Conservation (phyloP, 2,329 filamentous ascomycete species). For the Fulvia fulva region DNA sequence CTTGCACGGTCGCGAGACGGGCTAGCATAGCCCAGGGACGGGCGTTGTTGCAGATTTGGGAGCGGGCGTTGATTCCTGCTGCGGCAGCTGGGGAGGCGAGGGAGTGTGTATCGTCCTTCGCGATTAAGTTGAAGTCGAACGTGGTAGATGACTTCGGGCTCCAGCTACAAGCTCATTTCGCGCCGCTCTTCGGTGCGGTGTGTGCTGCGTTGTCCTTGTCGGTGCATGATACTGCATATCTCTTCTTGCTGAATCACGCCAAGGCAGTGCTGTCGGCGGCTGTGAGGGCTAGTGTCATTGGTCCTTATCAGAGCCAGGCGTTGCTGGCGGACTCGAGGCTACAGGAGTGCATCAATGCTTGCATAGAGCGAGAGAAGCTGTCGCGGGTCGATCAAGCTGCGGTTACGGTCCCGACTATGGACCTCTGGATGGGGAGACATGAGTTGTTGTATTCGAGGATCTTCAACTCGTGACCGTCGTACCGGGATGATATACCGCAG, state of each 20-base stretch:
- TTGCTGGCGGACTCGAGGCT: slow-evolving; percentile 61
- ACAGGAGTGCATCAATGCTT: slow-evolving; percentile 53
- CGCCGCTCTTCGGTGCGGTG: slow-evolving; percentile 67
- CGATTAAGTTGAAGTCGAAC: slow-evolving; percentile 20
- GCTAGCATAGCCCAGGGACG: slow-evolving; percentile 73
- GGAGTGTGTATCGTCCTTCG: slow-evolving; percentile 19
- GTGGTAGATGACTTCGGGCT: slow-evolving; percentile 18
- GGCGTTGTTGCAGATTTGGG: slow-evolving; percentile 72
- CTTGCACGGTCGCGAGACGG: slow-evolving; percentile 74
- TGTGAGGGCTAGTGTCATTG: slow-evolving; percentile 72
- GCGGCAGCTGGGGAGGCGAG: slow-evolving; percentile 7
- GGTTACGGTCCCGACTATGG: slow-evolving; percentile 72
- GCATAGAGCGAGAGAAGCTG: slow-evolving; percentile 54
- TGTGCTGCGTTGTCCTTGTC: slow-evolving; percentile 59
- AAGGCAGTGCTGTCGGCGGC: slow-evolving; percentile 73
- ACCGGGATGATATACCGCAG: no score
- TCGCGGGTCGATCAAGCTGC: slow-evolving; percentile 57
- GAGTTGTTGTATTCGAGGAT: slow-evolving; percentile 81
- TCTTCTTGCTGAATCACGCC: slow-evolving; percentile 72
- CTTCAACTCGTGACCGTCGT: slow-evolving; percentile 65
- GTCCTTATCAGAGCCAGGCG: slow-evolving; percentile 74
- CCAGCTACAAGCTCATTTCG: slow-evolving; percentile 57
- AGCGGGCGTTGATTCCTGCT: slow-evolving; percentile 38
- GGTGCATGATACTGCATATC: slow-evolving; percentile 62
- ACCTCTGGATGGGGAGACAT: slow-evolving; percentile 78